Base-by-base conservation (phyloP, 148 eudicot genomes). In the Hydrangea macrophylla region DNA sequence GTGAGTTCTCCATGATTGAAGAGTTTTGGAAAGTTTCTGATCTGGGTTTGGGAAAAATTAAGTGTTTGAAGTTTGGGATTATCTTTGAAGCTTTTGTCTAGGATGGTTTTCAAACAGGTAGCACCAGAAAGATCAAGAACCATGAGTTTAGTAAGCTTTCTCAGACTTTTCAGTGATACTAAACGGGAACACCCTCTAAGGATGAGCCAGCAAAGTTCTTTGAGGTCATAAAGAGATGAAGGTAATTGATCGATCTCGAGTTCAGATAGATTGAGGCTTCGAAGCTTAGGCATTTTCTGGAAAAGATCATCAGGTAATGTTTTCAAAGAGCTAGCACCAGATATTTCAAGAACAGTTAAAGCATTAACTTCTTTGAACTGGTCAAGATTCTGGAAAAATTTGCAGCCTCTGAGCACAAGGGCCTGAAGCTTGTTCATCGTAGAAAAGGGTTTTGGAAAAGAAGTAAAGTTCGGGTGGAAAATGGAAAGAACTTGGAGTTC, bases 401-500 rank as follows among this genome's bases (percentile, higher is more conserved):
- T 50, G 40, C 76, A 67, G 20, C 66, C 69, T 55, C 76, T 45
- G 15, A 77, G 76, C 45, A 77, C 69, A 37, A 77, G 65, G 27
- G 68, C 54, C 33, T 9, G 2, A 18, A 56, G 73, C 5, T 58
- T 23, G 1, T 12, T 5, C 62, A 72, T 51, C 0, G n/a, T 18
- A 10, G 15, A 9, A 12, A 72, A 37, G 5, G 28, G 4, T 1
- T 2, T 12, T 7, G 64, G 36, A 28, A 76, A 7, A 7, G 63
- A 35, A 31, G 33, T 31, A 15, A 33, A 3, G 0, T 55, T 68
- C 1, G 76, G 76, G 58, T 76, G 9, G 26, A 65, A 71, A n/a
- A 65, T 0, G 18, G 39, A 71, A 31, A 76, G n/a, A 71, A 59
- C 66, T 12, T 30, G 33, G 26, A 62, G 60, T 30, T 28, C 54